Evolutionary conservation across 208 protist genomes (phyloP).

Genomic region (Entamoeba dispar): DNA sequence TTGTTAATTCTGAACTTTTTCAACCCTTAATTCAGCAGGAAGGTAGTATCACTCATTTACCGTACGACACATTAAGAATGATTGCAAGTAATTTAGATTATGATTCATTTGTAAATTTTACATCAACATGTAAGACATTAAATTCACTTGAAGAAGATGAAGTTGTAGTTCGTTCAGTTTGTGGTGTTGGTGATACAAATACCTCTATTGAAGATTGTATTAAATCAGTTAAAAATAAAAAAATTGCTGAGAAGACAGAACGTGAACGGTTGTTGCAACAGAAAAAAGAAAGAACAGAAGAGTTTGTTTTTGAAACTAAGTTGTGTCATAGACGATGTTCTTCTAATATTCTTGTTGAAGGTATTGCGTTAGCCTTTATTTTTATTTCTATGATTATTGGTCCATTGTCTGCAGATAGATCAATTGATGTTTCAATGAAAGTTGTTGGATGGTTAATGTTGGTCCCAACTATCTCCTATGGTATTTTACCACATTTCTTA

Average conservation of each 20-base stretch:
- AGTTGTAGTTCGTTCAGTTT: neutral
- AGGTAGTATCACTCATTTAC: neutral
- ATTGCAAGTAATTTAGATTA: neutral
- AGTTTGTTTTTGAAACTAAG: neutral
- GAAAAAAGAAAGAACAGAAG: neutral
- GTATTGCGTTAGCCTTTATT: neutral
- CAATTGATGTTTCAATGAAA: neutral
- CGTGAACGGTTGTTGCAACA: neutral
- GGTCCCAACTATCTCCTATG: neutral
- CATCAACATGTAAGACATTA: neutral
- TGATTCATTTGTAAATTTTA: neutral
- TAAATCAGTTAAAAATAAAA: neutral
- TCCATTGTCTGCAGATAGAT: neutral
- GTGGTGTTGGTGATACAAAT: neutral
- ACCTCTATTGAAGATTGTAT: neutral
- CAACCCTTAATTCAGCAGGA: neutral
- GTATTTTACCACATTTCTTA: neutral
- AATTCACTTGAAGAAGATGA: neutral
- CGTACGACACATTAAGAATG: neutral
- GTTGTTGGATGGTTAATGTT: neutral
- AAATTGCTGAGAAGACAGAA: neutral
- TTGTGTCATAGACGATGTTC: neutral
- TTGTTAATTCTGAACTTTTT: neutral
- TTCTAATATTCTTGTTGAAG: neutral
- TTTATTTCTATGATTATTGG: neutral